phyloP scores from a whole-genome alignment of 257 asterid genomes.

The Solanum boliviense region DNA sequence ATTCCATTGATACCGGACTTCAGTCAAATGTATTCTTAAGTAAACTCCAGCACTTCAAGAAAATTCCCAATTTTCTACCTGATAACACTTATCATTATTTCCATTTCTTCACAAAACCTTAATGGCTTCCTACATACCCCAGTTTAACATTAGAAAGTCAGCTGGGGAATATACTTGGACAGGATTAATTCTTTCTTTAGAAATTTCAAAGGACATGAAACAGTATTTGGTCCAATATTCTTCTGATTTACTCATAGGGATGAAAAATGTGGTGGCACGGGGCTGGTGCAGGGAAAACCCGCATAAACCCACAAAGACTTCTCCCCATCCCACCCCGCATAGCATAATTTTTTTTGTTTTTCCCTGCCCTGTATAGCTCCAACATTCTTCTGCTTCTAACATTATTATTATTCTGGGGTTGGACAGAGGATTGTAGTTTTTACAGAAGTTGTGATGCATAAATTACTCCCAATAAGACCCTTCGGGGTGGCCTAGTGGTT shows the following conservation, averaged over 20 bases:
- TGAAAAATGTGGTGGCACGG: no score
- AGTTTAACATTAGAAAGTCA: neutral
- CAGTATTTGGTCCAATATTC: neutral
- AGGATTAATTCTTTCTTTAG: neutral
- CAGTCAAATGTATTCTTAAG: neutral
- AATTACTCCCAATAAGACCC: no score
- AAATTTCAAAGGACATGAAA: neutral
- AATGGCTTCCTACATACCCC: neutral
- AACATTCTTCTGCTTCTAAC: no score
- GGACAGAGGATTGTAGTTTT: no score
- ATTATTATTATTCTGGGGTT: no score
- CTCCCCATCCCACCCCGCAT: no score
- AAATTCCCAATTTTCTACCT: neutral
- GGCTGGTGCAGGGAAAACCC: no score
- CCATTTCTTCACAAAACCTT: neutral
- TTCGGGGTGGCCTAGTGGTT: no score
- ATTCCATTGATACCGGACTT: neutral
- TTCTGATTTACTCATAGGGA: neutral
- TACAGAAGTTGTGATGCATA: no score
- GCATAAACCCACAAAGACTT: no score
- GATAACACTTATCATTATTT: neutral
- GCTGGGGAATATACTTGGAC: neutral
- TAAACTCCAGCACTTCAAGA: neutral
- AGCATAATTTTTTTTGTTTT: no score
- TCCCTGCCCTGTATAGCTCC: no score